Evolutionary conservation across 2,329 filamentous ascomycete genomes (phyloP), one percentile per base, ranked within the genome.

Genomic region (Exserohilum turcica): DNA sequence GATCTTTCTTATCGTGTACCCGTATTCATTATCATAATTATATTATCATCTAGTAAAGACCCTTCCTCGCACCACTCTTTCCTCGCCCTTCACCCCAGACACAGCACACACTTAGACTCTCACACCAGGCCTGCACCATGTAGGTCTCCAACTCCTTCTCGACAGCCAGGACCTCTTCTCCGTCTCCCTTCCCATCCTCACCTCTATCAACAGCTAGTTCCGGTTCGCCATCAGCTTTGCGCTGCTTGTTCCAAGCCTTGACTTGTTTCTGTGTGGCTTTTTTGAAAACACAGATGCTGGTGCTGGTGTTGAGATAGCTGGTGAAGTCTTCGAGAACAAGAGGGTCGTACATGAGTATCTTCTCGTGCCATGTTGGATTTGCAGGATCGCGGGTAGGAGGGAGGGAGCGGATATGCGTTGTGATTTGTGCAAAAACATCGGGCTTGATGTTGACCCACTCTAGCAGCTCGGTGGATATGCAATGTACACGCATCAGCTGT

Each of bases 311-410:
- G 13, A 97, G 76, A 89, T 92, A 97, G 0, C 78, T 76, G 0
- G 92, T 84, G 12, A 99, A 78, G 60, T 97, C 92, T 74, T 97
- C 93, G 0, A 97, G 75, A 1, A 94, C 82, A 37, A 99, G 88
- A 0, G 93, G 91, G 65, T 97, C 92, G 70, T 95, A 97, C 71
- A 97, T 84, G 5, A 97, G 79, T 40, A 99, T 97, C 76, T 92
- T 95, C 74, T 97, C 91, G 64, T 95, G 82, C 90, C 92, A 97
- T 2, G 85, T 91, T 2, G 80, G 81, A 2, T 71, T 67, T 5
- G 65, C 71, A 6, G 72, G 68, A 51, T 81, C 70, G 2, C 55
- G 61, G 7, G 71, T 74, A 2, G 74, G 73, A 5, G 74, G 76
- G 24, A 79, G 75, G 6, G 71, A 67, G 32, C 75, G 79, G 31